Evolutionary conservation across 768 basidiomycete genomes (phyloP).

Genomic region (Dioszegia hungarica): DNA sequence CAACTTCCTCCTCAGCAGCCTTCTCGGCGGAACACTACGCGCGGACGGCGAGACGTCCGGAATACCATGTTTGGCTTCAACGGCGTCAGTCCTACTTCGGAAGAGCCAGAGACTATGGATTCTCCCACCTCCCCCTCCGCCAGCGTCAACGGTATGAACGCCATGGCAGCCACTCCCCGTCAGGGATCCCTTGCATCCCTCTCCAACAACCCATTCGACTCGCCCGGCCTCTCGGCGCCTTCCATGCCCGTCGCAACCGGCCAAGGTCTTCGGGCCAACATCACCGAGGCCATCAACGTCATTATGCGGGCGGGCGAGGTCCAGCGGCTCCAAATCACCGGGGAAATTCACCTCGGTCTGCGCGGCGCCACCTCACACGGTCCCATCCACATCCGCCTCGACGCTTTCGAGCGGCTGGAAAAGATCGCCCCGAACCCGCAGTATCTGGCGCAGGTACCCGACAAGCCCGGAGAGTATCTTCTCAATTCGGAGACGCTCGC

Average conservation of each 20-base stretch:
- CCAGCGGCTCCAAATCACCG: conserved; percentile 48
- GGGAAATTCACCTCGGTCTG: conserved; percentile 48
- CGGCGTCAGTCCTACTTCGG: conserved; percentile 34
- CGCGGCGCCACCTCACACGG: conserved; percentile 1
- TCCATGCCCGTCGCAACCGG: conserved; percentile 19
- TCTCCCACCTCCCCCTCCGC: not conserved
- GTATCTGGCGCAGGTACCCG: conserved; percentile 45
- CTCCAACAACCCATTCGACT: conserved; percentile 45
- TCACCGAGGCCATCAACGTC: conserved; percentile 51
- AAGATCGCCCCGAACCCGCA: conserved; percentile 52
- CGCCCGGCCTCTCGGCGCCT: conserved; percentile 19
- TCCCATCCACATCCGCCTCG: conserved; percentile 47
- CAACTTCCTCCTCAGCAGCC: conserved; percentile 41
- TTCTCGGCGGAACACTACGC: conserved; percentile 29
- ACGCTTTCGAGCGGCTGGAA: conserved; percentile 48
- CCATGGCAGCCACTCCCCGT: conserved; percentile 10
- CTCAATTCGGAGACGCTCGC: conserved; percentile 44
- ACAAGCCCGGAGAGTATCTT: conserved; percentile 47
- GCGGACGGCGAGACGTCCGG: conserved; percentile 50
- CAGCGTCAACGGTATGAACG: conserved; percentile 5
- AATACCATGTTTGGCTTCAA: conserved; percentile 46
- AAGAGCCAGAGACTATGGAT: conserved; percentile 7
- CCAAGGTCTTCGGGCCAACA: conserved; percentile 46
- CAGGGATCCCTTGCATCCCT: conserved; percentile 27
- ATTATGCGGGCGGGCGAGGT: conserved; percentile 46